These are phyloP conservation scores for Exophiala aquamarina DNA, from an alignment of 2,329 filamentous ascomycete genomes.

Conservation along the genomic window DNA sequence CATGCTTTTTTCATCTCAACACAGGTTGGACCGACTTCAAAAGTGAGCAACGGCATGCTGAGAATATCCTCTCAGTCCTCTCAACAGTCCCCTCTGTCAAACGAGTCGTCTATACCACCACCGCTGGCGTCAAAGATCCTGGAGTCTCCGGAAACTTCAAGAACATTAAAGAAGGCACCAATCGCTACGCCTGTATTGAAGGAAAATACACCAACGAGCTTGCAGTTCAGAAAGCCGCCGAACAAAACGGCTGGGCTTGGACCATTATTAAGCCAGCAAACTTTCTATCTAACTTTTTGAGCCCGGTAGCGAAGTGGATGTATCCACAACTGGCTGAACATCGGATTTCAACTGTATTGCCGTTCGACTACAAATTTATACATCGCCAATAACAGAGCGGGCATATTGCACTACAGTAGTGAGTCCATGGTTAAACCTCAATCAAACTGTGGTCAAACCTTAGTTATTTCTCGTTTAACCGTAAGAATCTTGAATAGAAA, in stretches of 20 bases:
- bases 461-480: too few relatives aligned
- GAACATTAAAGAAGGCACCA: background rate
- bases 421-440: too few relatives aligned
- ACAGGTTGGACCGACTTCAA: constrained; percentile 12
- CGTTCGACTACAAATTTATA: too few relatives aligned
- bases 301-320: constrained; percentile 1
- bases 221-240: constrained; percentile 3
- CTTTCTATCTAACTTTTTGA: constrained; percentile 13
- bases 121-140: constrained; percentile 9
- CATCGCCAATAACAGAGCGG: too few relatives aligned
- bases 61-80: constrained; percentile 10
- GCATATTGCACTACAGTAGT: too few relatives aligned
- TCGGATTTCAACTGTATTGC: too few relatives aligned
- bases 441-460: too few relatives aligned
- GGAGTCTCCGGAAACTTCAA: constrained; percentile 1
- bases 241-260: constrained; percentile 6
- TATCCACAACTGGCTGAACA: too few relatives aligned
- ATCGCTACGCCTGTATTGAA: background rate
- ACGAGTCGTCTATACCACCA: constrained; percentile 11
- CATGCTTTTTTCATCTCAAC: constrained; percentile 8
- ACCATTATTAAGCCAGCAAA: constrained; percentile 3
- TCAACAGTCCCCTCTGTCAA: constrained; percentile 3
- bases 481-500: too few relatives aligned
- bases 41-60: constrained; percentile 7
- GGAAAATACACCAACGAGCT: constrained; percentile 3